These are phyloP conservation scores for Cladosporium oxysporum DNA, from an alignment of 2,329 filamentous ascomycete genomes.

Conservation along the genomic window DNA sequence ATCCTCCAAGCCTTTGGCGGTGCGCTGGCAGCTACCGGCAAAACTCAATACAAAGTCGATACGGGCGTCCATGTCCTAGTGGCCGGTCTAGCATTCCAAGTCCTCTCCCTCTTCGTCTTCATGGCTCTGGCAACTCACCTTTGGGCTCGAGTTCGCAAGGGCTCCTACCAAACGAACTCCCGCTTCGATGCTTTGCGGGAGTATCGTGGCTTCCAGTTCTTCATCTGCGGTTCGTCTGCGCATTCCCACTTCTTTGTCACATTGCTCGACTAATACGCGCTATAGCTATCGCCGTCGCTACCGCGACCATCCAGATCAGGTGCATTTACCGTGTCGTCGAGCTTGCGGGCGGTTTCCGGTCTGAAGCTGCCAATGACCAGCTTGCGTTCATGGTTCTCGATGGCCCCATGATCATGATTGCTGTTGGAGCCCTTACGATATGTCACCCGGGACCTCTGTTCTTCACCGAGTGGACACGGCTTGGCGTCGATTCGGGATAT, in stretches of 20 bases:
- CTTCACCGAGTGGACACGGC: background rate
- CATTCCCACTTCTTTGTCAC: background rate
- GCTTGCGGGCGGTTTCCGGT: constrained; percentile 64
- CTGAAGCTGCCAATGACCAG: constrained; percentile 56
- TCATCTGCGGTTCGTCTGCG: background rate
- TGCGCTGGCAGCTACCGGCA: background rate
- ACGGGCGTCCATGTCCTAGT: background rate
- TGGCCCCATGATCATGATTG: constrained; percentile 50
- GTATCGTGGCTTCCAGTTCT: background rate
- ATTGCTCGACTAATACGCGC: background rate
- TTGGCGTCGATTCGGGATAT: background rate
- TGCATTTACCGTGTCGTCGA: constrained; percentile 68
- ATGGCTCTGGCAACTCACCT: background rate
- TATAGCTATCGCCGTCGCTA: background rate
- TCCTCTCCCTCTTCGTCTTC: background rate
- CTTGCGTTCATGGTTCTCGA: constrained; percentile 53
- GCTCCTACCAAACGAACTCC: background rate
- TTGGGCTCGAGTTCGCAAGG: background rate
- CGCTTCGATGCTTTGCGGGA: background rate
- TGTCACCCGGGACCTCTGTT: background rate
- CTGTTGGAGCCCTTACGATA: background rate
- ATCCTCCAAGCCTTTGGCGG: background rate
- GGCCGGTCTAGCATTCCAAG: background rate
- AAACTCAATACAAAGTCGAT: background rate
- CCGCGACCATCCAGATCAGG: constrained; percentile 58